Evolutionary conservation across 2,329 filamentous ascomycete species (phyloP).

Genomic region (Stromatinia cepivora): DNA sequence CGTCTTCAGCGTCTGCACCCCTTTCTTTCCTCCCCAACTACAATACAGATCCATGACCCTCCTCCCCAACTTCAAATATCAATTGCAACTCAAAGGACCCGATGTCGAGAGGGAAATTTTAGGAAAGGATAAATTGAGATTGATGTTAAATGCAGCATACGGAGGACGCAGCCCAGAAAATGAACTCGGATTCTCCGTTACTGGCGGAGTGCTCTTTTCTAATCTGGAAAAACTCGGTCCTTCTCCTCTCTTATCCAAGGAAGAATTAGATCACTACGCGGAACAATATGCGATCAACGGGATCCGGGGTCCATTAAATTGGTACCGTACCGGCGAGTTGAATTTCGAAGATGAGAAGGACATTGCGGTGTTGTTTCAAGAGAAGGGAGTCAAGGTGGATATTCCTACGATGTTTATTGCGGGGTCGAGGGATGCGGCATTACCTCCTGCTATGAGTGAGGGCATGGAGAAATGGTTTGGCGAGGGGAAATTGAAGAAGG

Average conservation of each 20-base stretch:
- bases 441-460: constrained; percentile 69
- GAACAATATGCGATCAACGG: constrained; percentile 70
- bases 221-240: constrained; percentile 57
- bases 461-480: constrained; percentile 68
- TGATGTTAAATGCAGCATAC: constrained; percentile 71
- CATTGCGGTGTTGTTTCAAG: constrained; percentile 57
- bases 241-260: constrained; percentile 60
- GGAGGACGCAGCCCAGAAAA: constrained; percentile 61
- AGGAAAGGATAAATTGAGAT: constrained; percentile 61
- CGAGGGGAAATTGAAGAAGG: constrained; percentile 51
- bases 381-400: constrained; percentile 54
- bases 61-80: constrained; percentile 76
- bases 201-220: constrained; percentile 64
- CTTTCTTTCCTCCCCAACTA: constrained; percentile 59
- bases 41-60: constrained; percentile 53
- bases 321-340: constrained; percentile 74
- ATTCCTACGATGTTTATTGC: constrained; percentile 74
- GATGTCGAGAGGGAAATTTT: constrained; percentile 61
- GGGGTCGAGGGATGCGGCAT: constrained; percentile 68
- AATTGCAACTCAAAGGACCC: constrained; percentile 73
- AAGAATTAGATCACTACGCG: constrained; percentile 77
- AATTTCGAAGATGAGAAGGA: constrained; percentile 75
- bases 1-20: constrained; percentile 80
- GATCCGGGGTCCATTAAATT: constrained; percentile 78
- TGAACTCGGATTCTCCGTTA: constrained; percentile 57